Evolutionary conservation across 164 flowering plant species (phyloP).

Genomic region (Taxillus chinensis): DNA sequence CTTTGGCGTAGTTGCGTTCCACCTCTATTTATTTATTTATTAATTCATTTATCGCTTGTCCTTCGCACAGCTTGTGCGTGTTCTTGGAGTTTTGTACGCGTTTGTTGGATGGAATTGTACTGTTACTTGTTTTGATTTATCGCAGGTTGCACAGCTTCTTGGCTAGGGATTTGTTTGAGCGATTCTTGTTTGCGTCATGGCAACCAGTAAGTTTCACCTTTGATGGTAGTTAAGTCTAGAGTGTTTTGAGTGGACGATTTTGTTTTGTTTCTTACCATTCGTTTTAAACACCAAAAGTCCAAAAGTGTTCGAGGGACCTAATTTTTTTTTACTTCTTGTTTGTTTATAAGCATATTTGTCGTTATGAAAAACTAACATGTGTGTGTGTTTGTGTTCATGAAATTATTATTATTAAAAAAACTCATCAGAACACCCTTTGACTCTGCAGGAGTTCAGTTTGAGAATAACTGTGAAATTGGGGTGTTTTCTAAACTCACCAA

Average conservation of each 20-base stretch:
- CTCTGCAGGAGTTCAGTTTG: constrained; percentile 59
- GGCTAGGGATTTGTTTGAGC: background rate
- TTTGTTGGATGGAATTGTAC: background rate
- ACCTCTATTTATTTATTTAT: too few species aligned
- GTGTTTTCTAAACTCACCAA: constrained; percentile 79
- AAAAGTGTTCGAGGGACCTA: too few species aligned
- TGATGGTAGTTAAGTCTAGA: background rate
- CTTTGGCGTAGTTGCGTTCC: too few species aligned
- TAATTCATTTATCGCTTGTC: too few species aligned
- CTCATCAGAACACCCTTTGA: background rate
- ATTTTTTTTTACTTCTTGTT: too few species aligned
- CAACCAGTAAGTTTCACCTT: constrained; percentile 7
- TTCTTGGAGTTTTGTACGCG: background rate
- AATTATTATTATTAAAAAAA: background rate
- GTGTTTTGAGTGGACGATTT: too few species aligned
- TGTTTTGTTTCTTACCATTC: background rate
- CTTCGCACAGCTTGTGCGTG: too few species aligned
- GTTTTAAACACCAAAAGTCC: too few species aligned
- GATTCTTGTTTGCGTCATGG: constrained; percentile 2
- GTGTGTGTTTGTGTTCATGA: too few species aligned
- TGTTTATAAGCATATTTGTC: too few species aligned
- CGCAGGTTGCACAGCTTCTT: background rate
- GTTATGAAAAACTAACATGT: too few species aligned
- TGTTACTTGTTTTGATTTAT: background rate
- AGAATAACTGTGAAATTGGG: constrained; percentile 67